Evolutionary conservation across 192 early-diverging fungal genomes (phyloP).

Genomic region (Coemansia aciculifera): DNA sequence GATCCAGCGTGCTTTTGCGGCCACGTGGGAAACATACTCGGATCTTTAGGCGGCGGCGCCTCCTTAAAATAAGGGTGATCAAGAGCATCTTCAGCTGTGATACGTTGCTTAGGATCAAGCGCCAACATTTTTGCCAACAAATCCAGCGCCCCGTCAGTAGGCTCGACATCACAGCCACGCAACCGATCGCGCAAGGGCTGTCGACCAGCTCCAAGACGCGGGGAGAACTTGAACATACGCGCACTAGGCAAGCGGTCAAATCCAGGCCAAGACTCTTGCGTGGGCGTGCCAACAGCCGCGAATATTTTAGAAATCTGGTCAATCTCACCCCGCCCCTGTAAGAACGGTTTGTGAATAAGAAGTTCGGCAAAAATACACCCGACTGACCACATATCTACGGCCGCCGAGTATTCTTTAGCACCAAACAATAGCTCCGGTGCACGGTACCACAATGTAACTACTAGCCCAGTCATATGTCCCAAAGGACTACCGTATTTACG

Average conservation of each 20-base stretch:
- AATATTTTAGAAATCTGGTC: slow-evolving; percentile 85
- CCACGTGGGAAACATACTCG: slow-evolving; percentile 92
- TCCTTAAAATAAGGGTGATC: slow-evolving; percentile 90
- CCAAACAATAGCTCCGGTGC: slow-evolving; percentile 92
- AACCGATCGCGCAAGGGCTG: slow-evolving; percentile 47
- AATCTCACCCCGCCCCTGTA: slow-evolving; percentile 78
- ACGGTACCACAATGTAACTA: slow-evolving; percentile 97
- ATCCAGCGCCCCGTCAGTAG: slow-evolving; percentile 62
- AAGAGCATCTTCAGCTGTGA: slow-evolving; percentile 88
- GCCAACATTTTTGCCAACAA: slow-evolving; percentile 73
- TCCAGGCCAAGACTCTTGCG: slow-evolving; percentile 73
- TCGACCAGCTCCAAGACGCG: neutral
- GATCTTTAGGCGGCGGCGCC: slow-evolving; percentile 85
- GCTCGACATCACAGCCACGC: neutral
- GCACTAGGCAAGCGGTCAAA: slow-evolving; percentile 65
- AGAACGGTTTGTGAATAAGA: slow-evolving; percentile 77
- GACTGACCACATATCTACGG: slow-evolving; percentile 94
- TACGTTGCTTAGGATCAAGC: slow-evolving; percentile 83
- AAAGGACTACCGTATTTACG: slow-evolving; percentile 80
- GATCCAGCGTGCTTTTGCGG: slow-evolving; percentile 61
- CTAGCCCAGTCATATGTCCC: slow-evolving; percentile 83
- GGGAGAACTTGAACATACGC: slow-evolving; percentile 70
- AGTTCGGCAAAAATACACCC: slow-evolving; percentile 98
- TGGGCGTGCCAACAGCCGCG: slow-evolving; percentile 84
- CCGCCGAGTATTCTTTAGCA: slow-evolving; percentile 78